phyloP scores from a whole-genome alignment of 1,284 basidiomycete species.

The Agaricales sp. region DNA sequence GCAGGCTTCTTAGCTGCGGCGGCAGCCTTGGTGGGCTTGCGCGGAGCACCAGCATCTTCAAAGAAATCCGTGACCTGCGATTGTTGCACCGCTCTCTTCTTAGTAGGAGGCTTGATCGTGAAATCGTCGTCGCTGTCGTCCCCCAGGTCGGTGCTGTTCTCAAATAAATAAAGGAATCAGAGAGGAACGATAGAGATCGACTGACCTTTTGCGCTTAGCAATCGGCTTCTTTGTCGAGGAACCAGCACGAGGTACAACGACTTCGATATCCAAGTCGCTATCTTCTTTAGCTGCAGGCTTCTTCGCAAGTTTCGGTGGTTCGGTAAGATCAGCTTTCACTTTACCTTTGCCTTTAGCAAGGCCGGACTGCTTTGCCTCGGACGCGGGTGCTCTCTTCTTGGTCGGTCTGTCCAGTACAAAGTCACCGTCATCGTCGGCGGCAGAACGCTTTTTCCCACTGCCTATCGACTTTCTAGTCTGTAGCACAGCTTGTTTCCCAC shows the following conservation, averaged over 20 bases:
- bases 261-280: conserved; percentile 25
- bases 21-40: conserved; percentile 21
- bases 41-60: conserved; percentile 33
- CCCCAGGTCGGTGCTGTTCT: neutral
- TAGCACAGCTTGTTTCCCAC: conserved; percentile 70
- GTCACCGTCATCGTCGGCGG: conserved; percentile 59
- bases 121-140: conserved; percentile 13
- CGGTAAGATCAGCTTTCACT: conserved; percentile 12
- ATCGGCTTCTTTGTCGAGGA: conserved; percentile 10
- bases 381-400: conserved; percentile 25
- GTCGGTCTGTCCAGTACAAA: conserved; percentile 64
- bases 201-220: conserved; percentile 1
- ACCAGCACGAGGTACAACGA: conserved; percentile 18
- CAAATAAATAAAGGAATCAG: neutral
- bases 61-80: conserved; percentile 50
- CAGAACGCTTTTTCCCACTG: conserved; percentile 35
- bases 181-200: neutral
- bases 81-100: conserved; percentile 30
- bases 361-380: conserved; percentile 18
- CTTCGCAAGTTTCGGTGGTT: conserved; percentile 19
- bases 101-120: conserved; percentile 16
- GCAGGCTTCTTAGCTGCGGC: conserved; percentile 37
- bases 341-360: conserved; percentile 22
- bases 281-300: conserved; percentile 21
- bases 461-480: conserved; percentile 64